Conservation (phyloP, 1,139 yeast species). For the Blastobotrys persicus region DNA sequence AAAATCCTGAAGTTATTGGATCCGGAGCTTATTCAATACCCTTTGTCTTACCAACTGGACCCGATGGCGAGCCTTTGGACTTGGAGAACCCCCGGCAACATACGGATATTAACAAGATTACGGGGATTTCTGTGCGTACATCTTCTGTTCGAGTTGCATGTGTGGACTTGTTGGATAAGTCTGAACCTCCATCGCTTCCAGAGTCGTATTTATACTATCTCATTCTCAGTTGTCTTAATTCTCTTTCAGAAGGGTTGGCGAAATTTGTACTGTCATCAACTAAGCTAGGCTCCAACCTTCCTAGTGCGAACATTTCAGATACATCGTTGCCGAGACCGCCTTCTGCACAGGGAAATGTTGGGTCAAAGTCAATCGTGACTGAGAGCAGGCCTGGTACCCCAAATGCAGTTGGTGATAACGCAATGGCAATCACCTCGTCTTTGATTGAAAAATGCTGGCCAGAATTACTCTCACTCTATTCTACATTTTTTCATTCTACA, state of each 20-base stretch:
- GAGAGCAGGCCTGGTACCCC: neutral
- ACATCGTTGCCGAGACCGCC: neutral
- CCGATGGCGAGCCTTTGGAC: conserved; percentile 15
- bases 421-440: conserved; percentile 25
- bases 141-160: conserved; percentile 53
- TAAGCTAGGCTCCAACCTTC: neutral
- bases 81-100: conserved; percentile 4
- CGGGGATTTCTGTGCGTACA: conserved; percentile 29
- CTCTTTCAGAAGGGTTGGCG: conserved; percentile 69
- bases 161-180: conserved; percentile 74
- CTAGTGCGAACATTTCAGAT: conserved; percentile 1
- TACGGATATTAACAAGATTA: conserved; percentile 18
- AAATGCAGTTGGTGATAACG: conserved; percentile 14
- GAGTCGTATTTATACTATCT: conserved; percentile 61
- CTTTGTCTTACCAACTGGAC: conserved; percentile 17
- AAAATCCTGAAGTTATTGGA: conserved; percentile 28
- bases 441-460: conserved; percentile 48
- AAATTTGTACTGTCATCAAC: conserved; percentile 46
- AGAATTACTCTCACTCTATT: conserved; percentile 48
- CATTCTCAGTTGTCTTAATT: conserved; percentile 51
- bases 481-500: conserved; percentile 57
- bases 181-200: conserved; percentile 65
- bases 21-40: conserved; percentile 26
- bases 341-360: neutral
- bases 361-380: neutral